A percentile compares a stretch with the other conserved stretches of the same genome.
phyloP scores from a whole-genome alignment of 148 eudicot genomes.

The Arctostaphylos glauca region DNA sequence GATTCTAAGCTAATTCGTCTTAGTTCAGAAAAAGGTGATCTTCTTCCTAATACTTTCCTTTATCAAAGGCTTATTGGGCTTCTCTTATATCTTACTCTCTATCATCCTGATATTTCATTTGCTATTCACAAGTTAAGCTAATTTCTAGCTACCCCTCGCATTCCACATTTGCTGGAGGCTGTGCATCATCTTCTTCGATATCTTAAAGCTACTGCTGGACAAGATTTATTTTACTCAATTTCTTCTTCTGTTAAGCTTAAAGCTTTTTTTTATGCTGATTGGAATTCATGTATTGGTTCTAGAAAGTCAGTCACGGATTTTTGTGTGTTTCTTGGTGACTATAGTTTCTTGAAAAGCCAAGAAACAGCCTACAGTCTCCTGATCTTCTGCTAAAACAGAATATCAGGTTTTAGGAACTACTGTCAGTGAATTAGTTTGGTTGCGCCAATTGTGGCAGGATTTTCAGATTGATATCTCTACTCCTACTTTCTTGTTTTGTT shows the following conservation, averaged over 20 bases:
- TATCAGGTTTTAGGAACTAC: background rate
- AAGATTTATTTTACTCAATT: background rate
- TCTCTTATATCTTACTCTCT: background rate
- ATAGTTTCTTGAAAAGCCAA: background rate
- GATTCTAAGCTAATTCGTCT: background rate
- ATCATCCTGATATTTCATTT: background rate
- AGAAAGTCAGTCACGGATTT: background rate
- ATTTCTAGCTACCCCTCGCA: background rate
- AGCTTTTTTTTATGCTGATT: background rate
- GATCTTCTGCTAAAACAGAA: background rate
- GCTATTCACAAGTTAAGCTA: slow-evolving; percentile 1
- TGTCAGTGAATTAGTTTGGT: slow-evolving; percentile 5
- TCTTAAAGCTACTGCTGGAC: too few relatives aligned
- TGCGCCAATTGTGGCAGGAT: background rate
- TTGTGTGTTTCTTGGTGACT: background rate
- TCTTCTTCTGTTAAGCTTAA: background rate
- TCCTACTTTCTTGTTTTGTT: background rate
- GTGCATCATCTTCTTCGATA: too few relatives aligned
- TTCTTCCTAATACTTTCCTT: background rate
- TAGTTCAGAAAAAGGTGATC: background rate
- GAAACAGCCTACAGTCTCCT: too few relatives aligned
- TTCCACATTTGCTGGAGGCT: background rate
- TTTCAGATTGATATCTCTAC: background rate
- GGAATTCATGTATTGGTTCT: background rate
- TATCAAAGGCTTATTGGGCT: background rate